phyloP scores from a whole-genome alignment of 768 basidiomycete genomes.

The Rossbeevera mucosa region DNA sequence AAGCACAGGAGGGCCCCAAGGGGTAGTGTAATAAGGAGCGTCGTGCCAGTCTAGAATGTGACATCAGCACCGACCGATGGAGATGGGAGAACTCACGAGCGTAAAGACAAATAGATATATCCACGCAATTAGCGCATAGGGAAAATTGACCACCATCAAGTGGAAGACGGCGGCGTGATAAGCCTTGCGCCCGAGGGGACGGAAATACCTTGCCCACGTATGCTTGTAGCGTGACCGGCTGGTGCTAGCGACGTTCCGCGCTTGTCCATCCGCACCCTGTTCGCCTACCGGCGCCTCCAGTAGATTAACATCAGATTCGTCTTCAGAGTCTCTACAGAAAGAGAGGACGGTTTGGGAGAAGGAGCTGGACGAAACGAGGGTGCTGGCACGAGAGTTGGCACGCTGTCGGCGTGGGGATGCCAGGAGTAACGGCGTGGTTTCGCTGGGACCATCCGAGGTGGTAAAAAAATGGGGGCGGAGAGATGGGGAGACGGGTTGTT shows the following conservation, averaged over 20 bases:
- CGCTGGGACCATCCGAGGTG: constrained; percentile 33
- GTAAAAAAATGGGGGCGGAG: constrained; percentile 22
- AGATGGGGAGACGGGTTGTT: constrained; percentile 18
- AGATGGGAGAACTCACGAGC: constrained; percentile 48
- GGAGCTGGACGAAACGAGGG: constrained; percentile 42
- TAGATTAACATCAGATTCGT: constrained; percentile 37
- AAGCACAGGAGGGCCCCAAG: constrained; percentile 76
- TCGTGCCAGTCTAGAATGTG: constrained; percentile 61
- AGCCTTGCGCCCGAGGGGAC: constrained; percentile 49
- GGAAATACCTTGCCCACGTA: constrained; percentile 57
- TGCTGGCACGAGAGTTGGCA: constrained; percentile 56
- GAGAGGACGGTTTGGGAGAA: constrained; percentile 67
- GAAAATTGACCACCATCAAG: constrained; percentile 70
- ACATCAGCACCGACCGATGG: constrained; percentile 14
- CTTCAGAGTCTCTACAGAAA: constrained; percentile 55
- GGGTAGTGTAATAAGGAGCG: constrained; percentile 72
- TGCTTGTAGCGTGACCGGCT: constrained; percentile 14
- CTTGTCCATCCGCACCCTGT: constrained; percentile 12
- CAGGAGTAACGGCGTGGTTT: constrained; percentile 47
- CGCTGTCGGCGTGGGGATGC: constrained; percentile 40
- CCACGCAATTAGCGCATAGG: constrained; percentile 75
- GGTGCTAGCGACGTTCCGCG: background rate
- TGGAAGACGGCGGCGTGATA: constrained; percentile 69
- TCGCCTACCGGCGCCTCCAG: constrained; percentile 20
- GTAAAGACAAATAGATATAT: constrained; percentile 77